A percentile compares a stretch with the other conserved stretches of the same genome.
These are phyloP conservation scores for Clitoria ternatea DNA, from an alignment of 306 rosid genomes.

Conservation along the genomic window DNA sequence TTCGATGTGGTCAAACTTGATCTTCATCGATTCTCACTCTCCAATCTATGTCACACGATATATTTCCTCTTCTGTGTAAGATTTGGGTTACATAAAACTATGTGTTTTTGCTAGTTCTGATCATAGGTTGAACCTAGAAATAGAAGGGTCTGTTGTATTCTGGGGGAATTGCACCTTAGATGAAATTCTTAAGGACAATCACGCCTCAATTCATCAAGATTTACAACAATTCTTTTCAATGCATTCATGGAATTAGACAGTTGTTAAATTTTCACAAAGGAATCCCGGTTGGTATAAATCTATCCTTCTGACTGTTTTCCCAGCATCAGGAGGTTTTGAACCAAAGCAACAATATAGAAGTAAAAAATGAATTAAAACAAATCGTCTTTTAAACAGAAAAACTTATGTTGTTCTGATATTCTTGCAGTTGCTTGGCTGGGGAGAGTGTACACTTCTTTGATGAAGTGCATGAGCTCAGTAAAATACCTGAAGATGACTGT, in stretches of 20 bases:
- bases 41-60: too few relatives aligned
- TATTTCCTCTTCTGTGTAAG: too few relatives aligned
- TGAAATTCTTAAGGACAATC: too few relatives aligned
- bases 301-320: neutral
- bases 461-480: constrained; percentile 82
- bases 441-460: constrained; percentile 89
- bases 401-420: constrained; percentile 22
- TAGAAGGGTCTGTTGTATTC: too few relatives aligned
- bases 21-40: too few relatives aligned
- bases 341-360: neutral
- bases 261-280: constrained; percentile 12
- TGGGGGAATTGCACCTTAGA: too few relatives aligned
- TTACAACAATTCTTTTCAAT: too few relatives aligned
- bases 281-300: constrained; percentile 9
- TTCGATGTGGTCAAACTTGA: too few relatives aligned
- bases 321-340: constrained; percentile 6
- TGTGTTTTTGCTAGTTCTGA: too few relatives aligned
- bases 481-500: constrained; percentile 70
- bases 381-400: neutral
- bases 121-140: too few relatives aligned
- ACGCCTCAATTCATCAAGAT: too few relatives aligned
- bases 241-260: neutral
- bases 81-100: too few relatives aligned
- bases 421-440: constrained; percentile 96
- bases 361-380: neutral